A percentile compares a stretch with the other conserved stretches of the same genome.
Conservation (phyloP, 805 yeast genomes). For the Lipomyces starkeyi region DNA sequence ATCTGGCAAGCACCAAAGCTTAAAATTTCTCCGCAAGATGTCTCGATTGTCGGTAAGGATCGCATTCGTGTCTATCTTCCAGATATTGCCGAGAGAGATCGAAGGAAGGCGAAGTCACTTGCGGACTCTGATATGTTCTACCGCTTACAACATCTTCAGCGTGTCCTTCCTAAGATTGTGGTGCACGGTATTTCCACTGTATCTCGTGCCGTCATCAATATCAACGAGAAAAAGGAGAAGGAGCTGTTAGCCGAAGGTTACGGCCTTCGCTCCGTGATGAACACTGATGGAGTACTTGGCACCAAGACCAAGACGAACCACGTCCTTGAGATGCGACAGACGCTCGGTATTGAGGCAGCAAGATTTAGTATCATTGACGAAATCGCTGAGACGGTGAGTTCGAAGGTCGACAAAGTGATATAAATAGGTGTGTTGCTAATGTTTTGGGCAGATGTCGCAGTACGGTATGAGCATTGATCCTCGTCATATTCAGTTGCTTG, state of each 20-base stretch:
- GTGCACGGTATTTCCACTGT: constrained; percentile 93
- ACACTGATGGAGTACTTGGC: constrained; percentile 95
- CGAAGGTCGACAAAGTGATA: not conserved
- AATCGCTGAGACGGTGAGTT: constrained; percentile 77
- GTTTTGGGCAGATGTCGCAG: constrained; percentile 70
- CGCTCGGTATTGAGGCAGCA: constrained; percentile 97
- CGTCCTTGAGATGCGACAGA: constrained; percentile 84
- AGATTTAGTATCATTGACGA: constrained; percentile 90
- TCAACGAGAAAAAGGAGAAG: constrained; percentile 77
- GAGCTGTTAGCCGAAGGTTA: constrained; percentile 97
- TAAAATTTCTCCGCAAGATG: constrained; percentile 76
- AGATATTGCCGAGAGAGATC: constrained; percentile 34
- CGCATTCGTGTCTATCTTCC: constrained; percentile 50
- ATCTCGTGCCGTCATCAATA: constrained; percentile 94
- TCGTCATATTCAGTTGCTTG: constrained; percentile 95
- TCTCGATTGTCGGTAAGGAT: constrained; percentile 68
- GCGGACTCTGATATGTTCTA: constrained; percentile 65
- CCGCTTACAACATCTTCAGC: constrained; percentile 85
- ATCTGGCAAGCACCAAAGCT: constrained; percentile 84
- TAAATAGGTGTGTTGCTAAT: not conserved
- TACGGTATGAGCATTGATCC: constrained; percentile 99
- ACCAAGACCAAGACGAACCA: constrained; percentile 88
- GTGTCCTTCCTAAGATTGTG: constrained; percentile 83
- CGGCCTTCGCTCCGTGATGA: constrained; percentile 94
- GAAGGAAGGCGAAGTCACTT: constrained; percentile 39